Conservation (phyloP, 371 early-diverging fungal genomes). For the Mucor ambiguus region DNA sequence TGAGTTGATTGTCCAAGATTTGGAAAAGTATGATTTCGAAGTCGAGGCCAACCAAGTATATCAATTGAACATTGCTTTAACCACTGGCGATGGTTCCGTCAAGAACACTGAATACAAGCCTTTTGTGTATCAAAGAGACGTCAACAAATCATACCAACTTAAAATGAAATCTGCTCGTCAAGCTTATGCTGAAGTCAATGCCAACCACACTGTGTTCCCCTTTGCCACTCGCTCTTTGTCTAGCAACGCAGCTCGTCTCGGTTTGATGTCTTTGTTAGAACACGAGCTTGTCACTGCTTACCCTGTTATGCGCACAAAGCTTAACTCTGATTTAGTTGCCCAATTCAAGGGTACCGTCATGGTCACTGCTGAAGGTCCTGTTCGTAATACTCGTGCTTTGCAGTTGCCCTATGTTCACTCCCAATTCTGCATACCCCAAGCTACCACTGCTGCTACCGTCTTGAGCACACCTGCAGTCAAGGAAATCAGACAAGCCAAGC, state of each 20-base stretch:
- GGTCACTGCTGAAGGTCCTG: slow-evolving; percentile 72
- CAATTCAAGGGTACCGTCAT: slow-evolving; percentile 90
- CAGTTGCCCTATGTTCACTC: slow-evolving; percentile 76
- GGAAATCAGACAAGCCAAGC: slow-evolving; percentile 36
- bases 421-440: slow-evolving; percentile 59
- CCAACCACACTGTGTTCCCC: slow-evolving; percentile 80
- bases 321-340: slow-evolving; percentile 67
- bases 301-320: slow-evolving; percentile 70
- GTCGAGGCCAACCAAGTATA: slow-evolving; percentile 87
- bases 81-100: slow-evolving; percentile 80
- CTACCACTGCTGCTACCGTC: slow-evolving; percentile 43
- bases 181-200: slow-evolving; percentile 73
- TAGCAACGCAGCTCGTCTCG: slow-evolving; percentile 83
- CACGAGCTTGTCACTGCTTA: slow-evolving; percentile 78
- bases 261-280: slow-evolving; percentile 80
- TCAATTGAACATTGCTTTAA: slow-evolving; percentile 80
- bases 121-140: slow-evolving; percentile 82
- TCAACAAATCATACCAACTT: slow-evolving; percentile 76
- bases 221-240: slow-evolving; percentile 77
- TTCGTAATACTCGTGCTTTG: slow-evolving; percentile 67
- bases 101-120: slow-evolving; percentile 73
- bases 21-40: slow-evolving; percentile 57
- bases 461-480: slow-evolving; percentile 46
- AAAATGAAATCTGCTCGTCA: slow-evolving; percentile 86
- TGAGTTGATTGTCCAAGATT: slow-evolving; percentile 67